Evolutionary conservation across 2,329 filamentous ascomycete genomes (phyloP).

Genomic region (Talaromyces sp.): DNA sequence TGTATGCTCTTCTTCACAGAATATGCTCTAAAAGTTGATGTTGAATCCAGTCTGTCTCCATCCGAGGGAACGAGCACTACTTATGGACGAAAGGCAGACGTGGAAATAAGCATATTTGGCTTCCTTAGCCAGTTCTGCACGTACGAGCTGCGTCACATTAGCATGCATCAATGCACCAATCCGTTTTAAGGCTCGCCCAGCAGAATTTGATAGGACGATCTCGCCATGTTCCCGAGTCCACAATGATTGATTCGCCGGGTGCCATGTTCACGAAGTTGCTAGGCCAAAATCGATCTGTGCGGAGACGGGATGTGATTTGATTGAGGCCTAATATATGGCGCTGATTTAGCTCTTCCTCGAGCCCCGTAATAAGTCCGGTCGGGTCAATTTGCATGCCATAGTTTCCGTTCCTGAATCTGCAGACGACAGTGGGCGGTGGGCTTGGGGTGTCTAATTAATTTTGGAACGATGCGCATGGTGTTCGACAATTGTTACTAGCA

Average conservation of each 20-base stretch:
- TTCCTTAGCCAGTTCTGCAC: neutral
- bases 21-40: neutral
- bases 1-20: neutral
- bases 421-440: neutral
- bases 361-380: too few species aligned
- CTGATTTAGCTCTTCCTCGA: too few species aligned
- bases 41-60: neutral
- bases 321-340: neutral
- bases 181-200: neutral
- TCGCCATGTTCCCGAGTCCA: neutral
- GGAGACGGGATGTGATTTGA: too few species aligned
- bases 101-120: neutral
- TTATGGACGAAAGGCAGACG: neutral
- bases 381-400: too few species aligned
- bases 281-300: too few species aligned
- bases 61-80: neutral
- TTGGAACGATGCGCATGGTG: neutral
- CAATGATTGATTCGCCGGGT: neutral
- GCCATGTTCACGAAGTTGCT: neutral
- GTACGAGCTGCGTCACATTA: neutral
- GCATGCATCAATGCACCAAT: neutral
- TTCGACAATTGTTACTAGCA: neutral
- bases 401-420: too few species aligned
- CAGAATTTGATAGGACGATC: neutral
- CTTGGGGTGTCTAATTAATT: neutral